Base-by-base conservation (phyloP, 371 early-diverging fungal species). In the Lichtheimia hyalospora region DNA sequence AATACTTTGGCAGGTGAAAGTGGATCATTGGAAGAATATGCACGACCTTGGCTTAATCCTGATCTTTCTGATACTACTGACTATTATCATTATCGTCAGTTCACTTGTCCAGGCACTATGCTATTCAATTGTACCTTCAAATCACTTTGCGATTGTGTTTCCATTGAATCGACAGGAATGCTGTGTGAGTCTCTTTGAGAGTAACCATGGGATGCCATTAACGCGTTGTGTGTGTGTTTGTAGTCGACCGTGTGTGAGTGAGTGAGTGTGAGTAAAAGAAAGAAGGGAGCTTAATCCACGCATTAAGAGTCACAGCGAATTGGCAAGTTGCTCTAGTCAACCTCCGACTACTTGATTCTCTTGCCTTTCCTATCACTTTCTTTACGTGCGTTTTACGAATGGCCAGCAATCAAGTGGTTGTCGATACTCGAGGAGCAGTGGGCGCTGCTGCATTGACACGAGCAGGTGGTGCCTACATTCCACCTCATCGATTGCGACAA, bases 401-500 rank as follows among this genome's bases (percentile, higher is more conserved):
- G 39, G 57, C 57, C n/a, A 48, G 28, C n/a, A 34, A 46, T 18
- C 49, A 43, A 48, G 41, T 48, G 1, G 48, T 50, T 16, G 21
- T 54, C n/a, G 61, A 60, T 39, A 27, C 61, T n/a, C 54, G 51
- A 41, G 39, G 56, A 55, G 73, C 71, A 41, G 64, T 73, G 58
- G 72, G 74, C 27, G 60, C 58, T 5, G 49, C 70, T 39, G 55
- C 59, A 21, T 10, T 68, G 16, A 75, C 71, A 2, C 82, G 88
- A 53, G 82, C 83, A 4, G 85, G 89, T 52, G 97, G 97, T 28
- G 94, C 90, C 4, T 97, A 97, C 72, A 90, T 97, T 56, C 96
- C 97, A 27, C 97, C 97, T 16, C 92, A 92, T 43, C 84, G 89
- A 15, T 81, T 95, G 62, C 83, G 93, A 54, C 81, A 84, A 57